These are phyloP conservation scores for Lasiodiplodia hormozganensis DNA, from an alignment of 2,329 filamentous ascomycete genomes.

Conservation along the genomic window DNA sequence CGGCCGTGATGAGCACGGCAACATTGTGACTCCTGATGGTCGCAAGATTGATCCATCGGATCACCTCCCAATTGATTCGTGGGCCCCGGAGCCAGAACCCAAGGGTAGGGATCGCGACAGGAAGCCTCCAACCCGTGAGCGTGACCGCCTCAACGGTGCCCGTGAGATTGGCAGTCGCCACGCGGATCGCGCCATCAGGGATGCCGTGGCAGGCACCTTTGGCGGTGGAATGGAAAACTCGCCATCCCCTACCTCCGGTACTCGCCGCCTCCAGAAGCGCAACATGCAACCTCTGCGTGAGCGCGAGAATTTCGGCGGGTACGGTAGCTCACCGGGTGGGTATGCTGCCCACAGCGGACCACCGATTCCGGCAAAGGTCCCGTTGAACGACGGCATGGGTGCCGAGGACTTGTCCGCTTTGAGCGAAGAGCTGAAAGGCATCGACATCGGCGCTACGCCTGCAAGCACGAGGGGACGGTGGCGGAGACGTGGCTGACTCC, in stretches of 20 bases:
- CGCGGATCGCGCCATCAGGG: constrained; percentile 25
- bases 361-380: constrained; percentile 74
- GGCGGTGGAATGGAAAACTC: neutral
- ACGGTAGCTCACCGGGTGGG: constrained; percentile 38
- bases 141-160: constrained; percentile 60
- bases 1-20: constrained; percentile 59
- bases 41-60: constrained; percentile 81
- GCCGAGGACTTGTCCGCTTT: constrained; percentile 64
- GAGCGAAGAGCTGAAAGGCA: constrained; percentile 71
- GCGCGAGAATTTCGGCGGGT: constrained; percentile 43
- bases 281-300: constrained; percentile 40
- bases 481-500: constrained; percentile 21
- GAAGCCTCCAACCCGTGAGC: constrained; percentile 45
- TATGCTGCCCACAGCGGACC: constrained; percentile 53
- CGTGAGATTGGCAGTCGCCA: constrained; percentile 44
- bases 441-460: constrained; percentile 51
- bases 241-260: neutral
- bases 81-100: constrained; percentile 77
- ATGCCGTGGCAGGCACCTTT: constrained; percentile 18
- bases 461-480: constrained; percentile 14
- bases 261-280: constrained; percentile 40
- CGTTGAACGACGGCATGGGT: constrained; percentile 58
- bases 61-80: constrained; percentile 77
- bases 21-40: constrained; percentile 78
- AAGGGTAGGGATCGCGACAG: constrained; percentile 56